Percentiles rank a stretch among this genome's conserved stretches.
phyloP scores from a whole-genome alignment of 2,329 filamentous ascomycete species.

The Sarocladium kiliense region DNA sequence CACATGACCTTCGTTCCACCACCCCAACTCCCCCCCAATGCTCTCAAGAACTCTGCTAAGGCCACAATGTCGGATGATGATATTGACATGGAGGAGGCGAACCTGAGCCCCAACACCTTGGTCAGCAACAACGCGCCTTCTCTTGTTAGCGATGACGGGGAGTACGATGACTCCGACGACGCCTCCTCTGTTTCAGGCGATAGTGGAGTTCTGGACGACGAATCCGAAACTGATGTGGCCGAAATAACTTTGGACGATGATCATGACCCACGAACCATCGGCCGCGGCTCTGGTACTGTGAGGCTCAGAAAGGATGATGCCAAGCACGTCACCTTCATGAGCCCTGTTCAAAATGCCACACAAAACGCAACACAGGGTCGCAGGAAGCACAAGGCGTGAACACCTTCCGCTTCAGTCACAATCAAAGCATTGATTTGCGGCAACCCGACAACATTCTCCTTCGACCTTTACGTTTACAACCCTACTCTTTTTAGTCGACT shows the following conservation, averaged over 20 bases:
- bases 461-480: slow-evolving; percentile 1
- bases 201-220: slow-evolving; percentile 53
- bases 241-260: slow-evolving; percentile 59
- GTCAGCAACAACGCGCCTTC: slow-evolving; percentile 74
- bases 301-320: slow-evolving; percentile 49
- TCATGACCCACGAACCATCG: slow-evolving; percentile 37
- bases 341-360: slow-evolving; percentile 30
- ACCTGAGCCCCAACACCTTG: slow-evolving; percentile 64
- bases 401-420: not conserved
- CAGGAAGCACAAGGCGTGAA: slow-evolving; percentile 21
- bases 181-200: slow-evolving; percentile 55
- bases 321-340: slow-evolving; percentile 53
- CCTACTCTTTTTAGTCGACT: slow-evolving; percentile 12
- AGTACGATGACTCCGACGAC: slow-evolving; percentile 68
- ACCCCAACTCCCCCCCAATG: slow-evolving; percentile 16
- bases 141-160: slow-evolving; percentile 74
- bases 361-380: slow-evolving; percentile 13
- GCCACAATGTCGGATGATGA: slow-evolving; percentile 36
- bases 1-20: slow-evolving; percentile 35
- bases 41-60: slow-evolving; percentile 5
- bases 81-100: slow-evolving; percentile 50
- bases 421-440: slow-evolving; percentile 6
- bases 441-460: too few relatives aligned
- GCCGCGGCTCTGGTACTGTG: slow-evolving; percentile 36
- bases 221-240: slow-evolving; percentile 54